Percentiles rank a stretch among this genome's conserved stretches.
Evolutionary conservation across 768 basidiomycete species (phyloP).

Genomic region (Peribolospora kevripleyi): DNA sequence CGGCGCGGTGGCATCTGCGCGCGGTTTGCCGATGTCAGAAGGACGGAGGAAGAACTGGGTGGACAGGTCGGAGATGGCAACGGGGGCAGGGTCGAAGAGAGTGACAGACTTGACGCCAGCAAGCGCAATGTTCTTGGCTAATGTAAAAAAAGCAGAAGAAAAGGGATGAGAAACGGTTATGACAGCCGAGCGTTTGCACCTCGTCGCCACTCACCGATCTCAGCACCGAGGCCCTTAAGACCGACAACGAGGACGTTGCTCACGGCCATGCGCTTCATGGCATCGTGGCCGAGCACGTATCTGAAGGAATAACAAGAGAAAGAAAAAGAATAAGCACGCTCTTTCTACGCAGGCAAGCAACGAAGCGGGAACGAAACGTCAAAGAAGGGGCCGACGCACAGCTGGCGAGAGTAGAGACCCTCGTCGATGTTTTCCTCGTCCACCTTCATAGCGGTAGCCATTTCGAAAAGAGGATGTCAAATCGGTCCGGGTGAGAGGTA

Average conservation of each 20-base stretch:
- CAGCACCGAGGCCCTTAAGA: constrained; percentile 71
- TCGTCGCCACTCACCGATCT: constrained; percentile 42
- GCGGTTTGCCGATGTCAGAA: constrained; percentile 63
- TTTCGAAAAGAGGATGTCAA: background rate
- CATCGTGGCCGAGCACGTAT: constrained; percentile 92
- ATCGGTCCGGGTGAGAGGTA: too few relatives aligned
- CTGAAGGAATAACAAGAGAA: constrained; percentile 20
- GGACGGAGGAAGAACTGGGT: constrained; percentile 92
- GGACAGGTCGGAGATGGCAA: constrained; percentile 68
- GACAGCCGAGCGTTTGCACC: too few relatives aligned
- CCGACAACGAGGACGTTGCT: constrained; percentile 90
- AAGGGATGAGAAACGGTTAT: background rate
- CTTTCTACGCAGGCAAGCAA: too few relatives aligned
- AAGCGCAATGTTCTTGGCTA: constrained; percentile 81
- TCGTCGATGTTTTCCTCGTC: constrained; percentile 40
- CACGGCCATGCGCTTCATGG: constrained; percentile 95
- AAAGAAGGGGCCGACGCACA: constrained; percentile 32
- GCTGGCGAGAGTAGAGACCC: constrained; percentile 74
- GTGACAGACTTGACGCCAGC: constrained; percentile 97
- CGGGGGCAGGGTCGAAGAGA: constrained; percentile 74
- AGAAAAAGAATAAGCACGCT: constrained; percentile 5
- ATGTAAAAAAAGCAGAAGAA: background rate
- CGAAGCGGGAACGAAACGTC: too few relatives aligned
- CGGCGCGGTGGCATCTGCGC: constrained; percentile 64
- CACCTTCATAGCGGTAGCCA: constrained; percentile 9